Evolutionary conservation across 1,284 basidiomycete species (phyloP).

Genomic region (Phlebopus sp.): DNA sequence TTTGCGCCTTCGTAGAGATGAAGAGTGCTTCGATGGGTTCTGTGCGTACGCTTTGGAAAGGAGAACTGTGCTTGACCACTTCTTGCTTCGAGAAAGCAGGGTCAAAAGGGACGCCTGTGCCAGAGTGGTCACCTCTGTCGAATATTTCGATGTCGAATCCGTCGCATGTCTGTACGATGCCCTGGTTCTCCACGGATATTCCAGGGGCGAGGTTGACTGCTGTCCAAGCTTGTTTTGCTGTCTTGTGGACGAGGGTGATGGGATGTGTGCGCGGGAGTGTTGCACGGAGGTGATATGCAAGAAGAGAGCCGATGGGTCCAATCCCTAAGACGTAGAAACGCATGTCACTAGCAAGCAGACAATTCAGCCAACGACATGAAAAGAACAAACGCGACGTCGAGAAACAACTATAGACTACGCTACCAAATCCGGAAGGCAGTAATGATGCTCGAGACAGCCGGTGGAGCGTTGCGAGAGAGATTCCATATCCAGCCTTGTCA

Average conservation of each 20-base stretch:
- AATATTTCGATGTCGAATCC: slow-evolving; percentile 51
- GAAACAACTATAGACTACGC: no score
- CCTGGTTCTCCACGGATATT: slow-evolving; percentile 49
- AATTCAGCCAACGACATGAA: no score
- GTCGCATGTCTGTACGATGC: slow-evolving; percentile 38
- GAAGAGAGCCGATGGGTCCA: slow-evolving; percentile 78
- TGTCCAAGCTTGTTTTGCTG: slow-evolving; percentile 33
- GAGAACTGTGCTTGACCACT: slow-evolving; percentile 16
- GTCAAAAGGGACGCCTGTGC: slow-evolving; percentile 25
- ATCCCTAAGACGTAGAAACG: slow-evolving; percentile 74
- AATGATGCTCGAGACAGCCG: no score
- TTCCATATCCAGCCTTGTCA: slow-evolving; percentile 3
- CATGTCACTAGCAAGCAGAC: slow-evolving; percentile 53
- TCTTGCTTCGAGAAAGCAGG: slow-evolving; percentile 12
- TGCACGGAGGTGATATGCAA: slow-evolving; percentile 75
- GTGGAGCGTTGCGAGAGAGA: neutral
- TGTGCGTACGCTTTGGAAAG: slow-evolving; percentile 20
- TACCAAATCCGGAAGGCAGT: neutral
- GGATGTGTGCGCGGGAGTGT: slow-evolving; percentile 49
- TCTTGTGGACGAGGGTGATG: slow-evolving; percentile 69
- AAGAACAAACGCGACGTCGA: no score
- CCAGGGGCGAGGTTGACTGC: slow-evolving; percentile 29
- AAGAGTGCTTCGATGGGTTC: slow-evolving; percentile 68
- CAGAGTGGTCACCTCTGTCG: slow-evolving; percentile 26
- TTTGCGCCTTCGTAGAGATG: slow-evolving; percentile 78